Evolutionary conservation across 352 stramenopile genomes (phyloP).

Genomic region (Phytopythium helicoides): DNA sequence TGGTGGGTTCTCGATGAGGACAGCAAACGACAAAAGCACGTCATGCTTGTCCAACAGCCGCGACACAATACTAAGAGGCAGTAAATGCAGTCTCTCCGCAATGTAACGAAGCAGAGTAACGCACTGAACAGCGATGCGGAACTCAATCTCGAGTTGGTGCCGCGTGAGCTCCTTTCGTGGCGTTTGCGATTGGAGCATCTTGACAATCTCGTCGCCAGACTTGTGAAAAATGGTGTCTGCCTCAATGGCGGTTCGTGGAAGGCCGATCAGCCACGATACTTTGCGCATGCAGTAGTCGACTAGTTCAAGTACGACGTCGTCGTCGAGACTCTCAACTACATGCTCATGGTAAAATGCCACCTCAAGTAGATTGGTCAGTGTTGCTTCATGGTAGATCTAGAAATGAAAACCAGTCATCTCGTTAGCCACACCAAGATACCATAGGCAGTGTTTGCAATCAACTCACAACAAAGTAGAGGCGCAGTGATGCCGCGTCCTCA

Average conservation of each 20-base stretch:
- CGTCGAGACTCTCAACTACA: conserved; percentile 82
- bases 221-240: conserved; percentile 72
- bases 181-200: conserved; percentile 59
- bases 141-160: conserved; percentile 86
- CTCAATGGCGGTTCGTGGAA: conserved; percentile 57
- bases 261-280: conserved; percentile 76
- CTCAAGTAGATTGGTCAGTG: conserved; percentile 87
- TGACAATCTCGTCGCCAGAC: conserved; percentile 57
- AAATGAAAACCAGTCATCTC: too few relatives aligned
- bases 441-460: too few relatives aligned
- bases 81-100: conserved; percentile 82
- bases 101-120: conserved; percentile 90
- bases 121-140: conserved; percentile 79
- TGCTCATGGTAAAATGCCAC: conserved; percentile 90
- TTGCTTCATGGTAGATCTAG: conserved; percentile 88
- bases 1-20: conserved; percentile 94
- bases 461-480: conserved; percentile 90
- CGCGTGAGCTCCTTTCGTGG: conserved; percentile 56
- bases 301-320: conserved; percentile 90
- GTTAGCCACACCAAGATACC: too few relatives aligned
- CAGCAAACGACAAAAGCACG: conserved; percentile 89
- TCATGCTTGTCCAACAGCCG: conserved; percentile 97
- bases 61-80: conserved; percentile 87
- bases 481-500: conserved; percentile 60
- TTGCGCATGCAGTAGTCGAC: conserved; percentile 94